These are phyloP conservation scores for Chondrostereum purpureum DNA, from an alignment of 1,284 basidiomycete genomes.

Conservation along the genomic window DNA sequence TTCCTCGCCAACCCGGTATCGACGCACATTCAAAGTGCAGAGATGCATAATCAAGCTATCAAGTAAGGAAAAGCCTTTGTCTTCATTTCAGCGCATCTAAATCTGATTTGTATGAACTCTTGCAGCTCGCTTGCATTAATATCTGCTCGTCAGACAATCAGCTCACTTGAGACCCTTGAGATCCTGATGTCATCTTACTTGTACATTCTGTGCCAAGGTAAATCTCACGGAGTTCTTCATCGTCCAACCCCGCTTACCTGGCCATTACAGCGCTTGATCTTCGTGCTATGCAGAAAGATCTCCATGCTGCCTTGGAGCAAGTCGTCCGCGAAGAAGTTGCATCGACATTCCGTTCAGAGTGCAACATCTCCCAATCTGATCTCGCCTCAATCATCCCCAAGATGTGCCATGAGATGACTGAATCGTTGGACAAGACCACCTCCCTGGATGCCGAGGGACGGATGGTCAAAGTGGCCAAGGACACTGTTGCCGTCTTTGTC, in stretches of 20 bases:
- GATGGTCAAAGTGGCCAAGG: constrained; percentile 60
- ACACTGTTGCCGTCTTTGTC: constrained; percentile 52
- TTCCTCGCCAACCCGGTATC: constrained; percentile 80
- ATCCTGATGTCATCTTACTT: constrained; percentile 71
- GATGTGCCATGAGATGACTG: constrained; percentile 36
- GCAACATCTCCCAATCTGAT: constrained; percentile 29
- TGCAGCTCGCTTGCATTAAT: constrained; percentile 71
- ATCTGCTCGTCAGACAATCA: constrained; percentile 72
- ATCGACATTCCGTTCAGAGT: constrained; percentile 35
- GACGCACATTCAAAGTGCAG: constrained; percentile 79
- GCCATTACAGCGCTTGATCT: constrained; percentile 57
- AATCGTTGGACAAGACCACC: constrained; percentile 57
- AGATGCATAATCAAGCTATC: constrained; percentile 85
- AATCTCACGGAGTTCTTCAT: no score
- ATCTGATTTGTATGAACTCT: constrained; percentile 12
- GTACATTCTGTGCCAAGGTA: constrained; percentile 69
- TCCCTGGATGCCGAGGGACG: constrained; percentile 63
- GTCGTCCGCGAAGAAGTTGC: constrained; percentile 49
- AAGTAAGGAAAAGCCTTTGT: constrained; percentile 46
- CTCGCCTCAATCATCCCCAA: constrained; percentile 22
- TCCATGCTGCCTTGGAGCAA: constrained; percentile 41
- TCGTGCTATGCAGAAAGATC: constrained; percentile 64
- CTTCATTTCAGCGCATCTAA: not conserved
- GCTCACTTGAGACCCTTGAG: constrained; percentile 70
- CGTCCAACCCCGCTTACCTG: no score